Base-by-base conservation (phyloP, 495 filamentous ascomycete species). In the Daldinia grandis region DNA sequence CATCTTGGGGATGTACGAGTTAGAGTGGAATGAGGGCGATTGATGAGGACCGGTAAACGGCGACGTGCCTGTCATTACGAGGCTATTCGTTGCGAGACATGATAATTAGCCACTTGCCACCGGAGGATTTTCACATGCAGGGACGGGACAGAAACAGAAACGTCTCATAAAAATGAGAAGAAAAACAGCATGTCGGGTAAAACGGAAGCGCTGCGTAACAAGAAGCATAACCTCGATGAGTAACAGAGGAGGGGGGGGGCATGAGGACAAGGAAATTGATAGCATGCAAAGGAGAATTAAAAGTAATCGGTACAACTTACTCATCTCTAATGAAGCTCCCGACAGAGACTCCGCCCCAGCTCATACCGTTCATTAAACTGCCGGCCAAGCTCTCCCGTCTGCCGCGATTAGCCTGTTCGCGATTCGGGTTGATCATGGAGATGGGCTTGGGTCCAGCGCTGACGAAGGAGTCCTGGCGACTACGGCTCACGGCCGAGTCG, bases 291-390 rank as follows among this genome's bases (percentile, higher is more conserved):
- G 28, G 53, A 56, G 53, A 35, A 35, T 31, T 31, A 35, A 56
- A 37, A 56, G 33, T 30, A 30, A 56, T 19, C 30, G 17, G 28
- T 57, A 58, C 3, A 58, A 94, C 95, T 88, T 88, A 98, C 95
- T 99, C 95, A 83, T 99, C 95, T 74, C 92, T 88, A 79, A 99
- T 94, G 86, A 94, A 98, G 78, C 95, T 98, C 60, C 94, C 94
- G 65, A 98, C 92, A 44, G 95, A 98, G 24, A 96, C 86, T 62
- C 95, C 96, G 76, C 96, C 95, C 94, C 94, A 99, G 77, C 96
- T 98, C 93, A 98, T 96, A 58, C 93, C 94, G 66, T 88, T 90
- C 70, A 94, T 90, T 74, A 98, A 81, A 81, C 96, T 99, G 56
- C 93, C 90, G 55, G 91, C 93, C 66, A 93, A 79, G 73, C 92